Evolutionary conservation across 1,284 basidiomycete genomes (phyloP).

Genomic region (Gomphus sp.): DNA sequence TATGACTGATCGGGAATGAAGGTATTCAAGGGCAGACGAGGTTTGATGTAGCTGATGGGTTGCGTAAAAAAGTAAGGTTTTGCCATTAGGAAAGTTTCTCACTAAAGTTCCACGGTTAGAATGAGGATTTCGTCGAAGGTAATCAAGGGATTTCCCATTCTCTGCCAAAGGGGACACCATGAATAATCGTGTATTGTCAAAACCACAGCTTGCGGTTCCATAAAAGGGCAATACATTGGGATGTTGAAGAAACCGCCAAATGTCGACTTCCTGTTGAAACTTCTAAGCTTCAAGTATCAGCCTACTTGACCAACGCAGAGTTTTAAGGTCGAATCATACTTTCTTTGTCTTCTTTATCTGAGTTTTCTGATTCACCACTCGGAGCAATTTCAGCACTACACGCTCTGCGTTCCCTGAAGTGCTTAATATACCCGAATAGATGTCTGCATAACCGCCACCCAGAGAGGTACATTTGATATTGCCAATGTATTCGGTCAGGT

Average conservation of each 20-base stretch:
- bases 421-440: not conserved
- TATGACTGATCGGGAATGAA: not conserved
- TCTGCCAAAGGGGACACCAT: slow-evolving; percentile 6
- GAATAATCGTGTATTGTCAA: not conserved
- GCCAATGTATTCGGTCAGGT: not conserved
- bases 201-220: not conserved
- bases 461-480: not conserved
- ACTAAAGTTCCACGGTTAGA: not conserved
- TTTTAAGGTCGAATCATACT: not conserved
- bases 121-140: not conserved
- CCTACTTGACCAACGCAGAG: not conserved
- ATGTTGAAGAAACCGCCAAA: not conserved
- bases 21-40: not conserved
- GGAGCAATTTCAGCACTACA: not conserved
- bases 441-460: not conserved
- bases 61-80: not conserved
- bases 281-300: not conserved
- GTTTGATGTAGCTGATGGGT: slow-evolving; percentile 1
- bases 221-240: not conserved
- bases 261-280: not conserved
- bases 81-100: not conserved
- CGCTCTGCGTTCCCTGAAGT: not conserved
- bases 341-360: not conserved
- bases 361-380: not conserved
- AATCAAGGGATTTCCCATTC: not conserved